Base-by-base conservation (phyloP, 768 basidiomycete species). In the Lactarius psammicola region DNA sequence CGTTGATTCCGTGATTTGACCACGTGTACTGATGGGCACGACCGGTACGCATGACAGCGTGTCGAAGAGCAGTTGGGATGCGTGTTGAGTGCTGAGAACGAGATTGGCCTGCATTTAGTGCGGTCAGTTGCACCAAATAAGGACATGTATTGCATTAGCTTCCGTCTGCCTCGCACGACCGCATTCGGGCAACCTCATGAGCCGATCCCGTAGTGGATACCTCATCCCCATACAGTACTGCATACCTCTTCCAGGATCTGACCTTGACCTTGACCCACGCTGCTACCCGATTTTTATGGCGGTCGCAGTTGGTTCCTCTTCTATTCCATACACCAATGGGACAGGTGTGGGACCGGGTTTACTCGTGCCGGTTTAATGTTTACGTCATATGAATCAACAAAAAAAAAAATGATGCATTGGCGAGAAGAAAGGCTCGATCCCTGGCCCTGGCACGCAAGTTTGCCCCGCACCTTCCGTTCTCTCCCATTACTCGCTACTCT, bases 61-160 rank as follows among this genome's bases (percentile, higher is more conserved):
- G 91, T 90, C 20, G 87, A 87, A 73, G 81, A 85, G 62, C 81
- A 78, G 69, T 77, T 97, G 34, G 87, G 86, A 34, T 74, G 80
- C 69, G 60, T 77, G 42, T 71, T 96, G 60, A 77, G 78, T 17
- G 38, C 57, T 13, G 77, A 79, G 13, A 82, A 85, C n/a, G 78
- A 71, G 84, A 28, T 78, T 81, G 44, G 74, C 76, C 17, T 93
- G 9, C 88, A 94, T 72, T 82, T 87, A 69, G 95, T 99, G 57
- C 87, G 97, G 62, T 89, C 90, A 11, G 97, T 98, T 11, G 94
- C 97, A 1, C 96, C 96, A 8, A 90, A 87, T 77, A 98, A 99
- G 78, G 89, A 94, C 72, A 98, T 98, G 96, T 98, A 95, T 76
- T 95, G 96, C 76, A 84, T 99, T 62, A 90, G 90, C 75, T 98